Base-by-base conservation (phyloP, 768 basidiomycete genomes). In the Cyathus striatus region DNA sequence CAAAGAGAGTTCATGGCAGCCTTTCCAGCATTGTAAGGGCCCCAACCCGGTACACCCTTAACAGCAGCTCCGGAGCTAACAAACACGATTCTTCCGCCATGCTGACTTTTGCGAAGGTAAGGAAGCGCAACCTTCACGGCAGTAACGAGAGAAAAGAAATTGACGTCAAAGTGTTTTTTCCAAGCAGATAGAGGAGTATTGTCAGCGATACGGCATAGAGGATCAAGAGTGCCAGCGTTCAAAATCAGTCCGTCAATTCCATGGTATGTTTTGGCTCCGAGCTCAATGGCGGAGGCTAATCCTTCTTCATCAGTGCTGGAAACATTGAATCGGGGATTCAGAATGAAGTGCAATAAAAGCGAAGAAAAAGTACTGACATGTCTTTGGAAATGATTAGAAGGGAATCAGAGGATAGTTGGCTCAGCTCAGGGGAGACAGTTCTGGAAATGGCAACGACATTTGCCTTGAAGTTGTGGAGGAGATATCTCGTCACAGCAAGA, bases 1-100 rank as follows among this genome's bases (percentile, higher is more conserved):
- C 80, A 82, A 33, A 96, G 66, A 17, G 84, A 86, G 60, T 94
- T 96, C 80, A 92, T 72, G 1, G 90, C 91, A 1, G 94, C 91
- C 61, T 97, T 94, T 44, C 76, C 71, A 9, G 92, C 84, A 47
- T 78, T 87, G 60, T 90, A 91, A 1, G 86, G 76, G 1, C 79
- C 90, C 90, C 89, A 95, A 3, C 79, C 84, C 5, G 78, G 60
- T 1, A 61, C 73, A 13, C 73, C 77, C 40, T 82, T 81, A 13
- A 76, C 72, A 6, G 91, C 86, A 7, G 90, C 84, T 9, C 93
- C 94, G 13, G 89, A 92, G 54, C 88, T 91, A 32, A 94, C 73
- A 48, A 95, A 83, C 21, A 96, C 72, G 38, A 95, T 71, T 42
- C 74, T 72, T 1, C 87, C 90, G 17, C 77, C 76, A 5, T 61